Evolutionary conservation across 495 filamentous ascomycete genomes (phyloP), one percentile per base, ranked within the genome.

Genomic region (Xylaria castorea): DNA sequence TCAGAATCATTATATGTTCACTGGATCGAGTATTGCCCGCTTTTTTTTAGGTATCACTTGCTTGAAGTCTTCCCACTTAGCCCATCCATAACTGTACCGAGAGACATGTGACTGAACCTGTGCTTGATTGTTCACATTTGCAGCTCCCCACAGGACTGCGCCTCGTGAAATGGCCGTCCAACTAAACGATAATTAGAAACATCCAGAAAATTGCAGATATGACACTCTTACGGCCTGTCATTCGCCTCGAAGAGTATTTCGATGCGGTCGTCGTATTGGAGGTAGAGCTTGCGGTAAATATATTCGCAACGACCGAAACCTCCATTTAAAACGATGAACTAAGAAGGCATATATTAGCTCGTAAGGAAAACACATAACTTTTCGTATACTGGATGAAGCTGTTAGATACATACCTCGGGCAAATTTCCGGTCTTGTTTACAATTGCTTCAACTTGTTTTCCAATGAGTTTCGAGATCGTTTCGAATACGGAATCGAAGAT

Each of bases 301-400:
- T 69, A 69, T 5, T 40, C n/a, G 36, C 66, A 69, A 11, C 66
- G 34, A 0, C 66, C 66, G 25, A 69, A 69, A 16, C 66, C 66
- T 20, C 66, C 66, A 12, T 5, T 60, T 14, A 69, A 60, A 34
- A 60, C 51, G 16, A 69, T 69, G 25, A 69, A 69, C 66, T 69
- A 69, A 58, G 18, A 53, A 7, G 16, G 3, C 8, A 27, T 22
- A 42, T 55, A 6, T 53, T 20, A 55, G 50, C 3, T 16, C 27
- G 9, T 32, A 44, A 27, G n/a, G 4, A 44, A 22, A 27, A 34
- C 38, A 25, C 18, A 27, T 14, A 32, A 46, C 16, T 0, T 12
- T 44, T 9, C 12, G 9, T n/a, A 30, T 18, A 38, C 25, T 36
- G 42, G 34, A 27, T 30, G 9, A 44, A n/a, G 4, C 25, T 38